These are phyloP conservation scores for Russula earlei DNA, from an alignment of 768 basidiomycete species.

Conservation along the genomic window DNA sequence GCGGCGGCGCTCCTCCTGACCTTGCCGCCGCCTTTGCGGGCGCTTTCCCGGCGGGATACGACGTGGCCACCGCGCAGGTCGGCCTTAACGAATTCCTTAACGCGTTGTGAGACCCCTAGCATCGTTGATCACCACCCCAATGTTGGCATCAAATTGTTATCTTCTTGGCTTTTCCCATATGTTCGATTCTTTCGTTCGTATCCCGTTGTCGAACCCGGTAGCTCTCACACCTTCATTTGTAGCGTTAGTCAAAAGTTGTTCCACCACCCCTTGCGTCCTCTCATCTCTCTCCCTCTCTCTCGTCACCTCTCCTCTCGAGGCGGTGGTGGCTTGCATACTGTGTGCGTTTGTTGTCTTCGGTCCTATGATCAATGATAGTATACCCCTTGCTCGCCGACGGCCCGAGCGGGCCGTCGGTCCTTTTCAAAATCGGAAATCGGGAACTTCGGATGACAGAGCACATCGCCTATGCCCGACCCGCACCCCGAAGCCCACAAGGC, in stretches of 20 bases:
- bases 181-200: conserved; percentile 5
- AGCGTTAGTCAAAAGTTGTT: conserved; percentile 14
- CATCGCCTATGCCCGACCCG: neutral
- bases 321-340: conserved; percentile 2
- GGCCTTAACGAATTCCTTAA: conserved; percentile 16
- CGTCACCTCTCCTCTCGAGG: neutral
- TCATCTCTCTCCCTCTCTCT: neutral
- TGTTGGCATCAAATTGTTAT: neutral
- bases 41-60: conserved; percentile 5
- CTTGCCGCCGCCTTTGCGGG: neutral
- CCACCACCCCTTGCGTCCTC: neutral
- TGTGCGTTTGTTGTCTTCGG: neutral
- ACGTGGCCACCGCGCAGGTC: neutral
- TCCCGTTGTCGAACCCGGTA: neutral
- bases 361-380: conserved; percentile 7
- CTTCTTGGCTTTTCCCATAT: neutral
- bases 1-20: neutral
- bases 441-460: neutral
- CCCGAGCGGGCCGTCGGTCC: too few relatives aligned
- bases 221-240: conserved; percentile 17
- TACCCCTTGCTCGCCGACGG: neutral
- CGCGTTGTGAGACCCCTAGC: neutral
- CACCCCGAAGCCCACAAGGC: neutral
- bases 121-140: too few relatives aligned
- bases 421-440: too few relatives aligned